Evolutionary conservation across 441 rosid genomes (phyloP).

Genomic region (Arabidopsis lyrata): DNA sequence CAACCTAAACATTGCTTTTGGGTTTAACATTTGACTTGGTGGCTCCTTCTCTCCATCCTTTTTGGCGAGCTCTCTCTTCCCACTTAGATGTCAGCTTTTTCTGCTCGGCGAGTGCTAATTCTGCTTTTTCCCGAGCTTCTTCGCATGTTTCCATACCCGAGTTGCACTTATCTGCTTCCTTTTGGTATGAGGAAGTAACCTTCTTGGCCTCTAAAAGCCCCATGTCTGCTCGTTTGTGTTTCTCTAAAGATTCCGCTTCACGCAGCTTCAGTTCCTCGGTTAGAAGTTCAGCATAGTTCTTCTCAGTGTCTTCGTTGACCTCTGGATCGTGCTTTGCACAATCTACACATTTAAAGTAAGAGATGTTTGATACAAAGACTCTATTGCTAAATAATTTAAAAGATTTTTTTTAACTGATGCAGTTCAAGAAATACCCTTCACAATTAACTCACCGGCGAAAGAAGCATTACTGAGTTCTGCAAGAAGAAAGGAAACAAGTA

Average conservation of each 20-base stretch:
- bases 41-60: constrained; percentile 85
- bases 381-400: not conserved
- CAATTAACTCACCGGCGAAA: constrained; percentile 65
- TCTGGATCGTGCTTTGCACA: constrained; percentile 84
- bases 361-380: not conserved
- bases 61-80: constrained; percentile 86
- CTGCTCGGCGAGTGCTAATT: constrained; percentile 67
- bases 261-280: constrained; percentile 83
- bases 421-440: constrained; percentile 4
- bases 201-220: constrained; percentile 96
- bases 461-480: constrained; percentile 85
- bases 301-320: constrained; percentile 84
- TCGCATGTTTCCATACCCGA: constrained; percentile 99
- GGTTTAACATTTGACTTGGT: constrained; percentile 51
- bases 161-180: constrained; percentile 98
- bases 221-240: constrained; percentile 78
- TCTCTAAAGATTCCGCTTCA: constrained; percentile 80
- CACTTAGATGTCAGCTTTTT: constrained; percentile 73
- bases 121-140: constrained; percentile 91
- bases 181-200: constrained; percentile 85
- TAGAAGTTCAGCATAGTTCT: constrained; percentile 76
- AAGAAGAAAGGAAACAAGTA: constrained; percentile 38
- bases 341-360: constrained; percentile 52
- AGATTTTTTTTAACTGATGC: not conserved
- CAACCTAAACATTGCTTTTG: constrained; percentile 58